These are phyloP conservation scores for Fusarium chlamydosporum DNA, from an alignment of 2,329 filamentous ascomycete species.

Conservation along the genomic window DNA sequence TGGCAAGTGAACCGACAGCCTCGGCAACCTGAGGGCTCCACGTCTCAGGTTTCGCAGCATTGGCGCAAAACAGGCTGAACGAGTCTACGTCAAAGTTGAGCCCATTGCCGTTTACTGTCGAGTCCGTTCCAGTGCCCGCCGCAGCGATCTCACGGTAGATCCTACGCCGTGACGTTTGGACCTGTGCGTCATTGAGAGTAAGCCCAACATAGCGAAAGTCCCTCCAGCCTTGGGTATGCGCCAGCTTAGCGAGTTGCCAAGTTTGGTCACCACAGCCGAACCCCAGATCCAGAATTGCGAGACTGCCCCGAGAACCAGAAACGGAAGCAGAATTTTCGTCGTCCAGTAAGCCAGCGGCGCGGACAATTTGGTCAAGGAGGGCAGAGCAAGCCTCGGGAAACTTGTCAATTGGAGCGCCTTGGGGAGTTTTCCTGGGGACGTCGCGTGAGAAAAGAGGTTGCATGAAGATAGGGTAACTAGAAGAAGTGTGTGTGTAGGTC, in stretches of 20 bases:
- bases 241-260: slow-evolving; percentile 58
- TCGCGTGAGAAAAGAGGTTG: background rate
- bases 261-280: slow-evolving; percentile 73
- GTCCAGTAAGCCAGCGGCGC: slow-evolving; percentile 58
- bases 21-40: slow-evolving; percentile 55
- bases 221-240: slow-evolving; percentile 39
- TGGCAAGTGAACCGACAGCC: slow-evolving; percentile 49
- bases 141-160: slow-evolving; percentile 47
- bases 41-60: slow-evolving; percentile 63
- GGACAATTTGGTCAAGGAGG: slow-evolving; percentile 64
- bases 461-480: background rate
- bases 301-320: slow-evolving; percentile 17
- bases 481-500: slow-evolving; percentile 40
- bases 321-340: background rate
- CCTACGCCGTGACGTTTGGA: slow-evolving; percentile 54
- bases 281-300: slow-evolving; percentile 66
- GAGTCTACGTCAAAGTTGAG: slow-evolving; percentile 29
- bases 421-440: slow-evolving; percentile 50
- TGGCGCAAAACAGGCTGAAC: slow-evolving; percentile 61
- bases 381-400: slow-evolving; percentile 64
- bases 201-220: slow-evolving; percentile 66
- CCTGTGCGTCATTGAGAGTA: slow-evolving; percentile 64
- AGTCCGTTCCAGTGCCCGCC: background rate
- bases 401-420: slow-evolving; percentile 52
- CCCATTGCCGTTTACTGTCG: background rate